phyloP scores from a whole-genome alignment of 371 early-diverging fungal species.

The Sporodiniella umbellata region DNA sequence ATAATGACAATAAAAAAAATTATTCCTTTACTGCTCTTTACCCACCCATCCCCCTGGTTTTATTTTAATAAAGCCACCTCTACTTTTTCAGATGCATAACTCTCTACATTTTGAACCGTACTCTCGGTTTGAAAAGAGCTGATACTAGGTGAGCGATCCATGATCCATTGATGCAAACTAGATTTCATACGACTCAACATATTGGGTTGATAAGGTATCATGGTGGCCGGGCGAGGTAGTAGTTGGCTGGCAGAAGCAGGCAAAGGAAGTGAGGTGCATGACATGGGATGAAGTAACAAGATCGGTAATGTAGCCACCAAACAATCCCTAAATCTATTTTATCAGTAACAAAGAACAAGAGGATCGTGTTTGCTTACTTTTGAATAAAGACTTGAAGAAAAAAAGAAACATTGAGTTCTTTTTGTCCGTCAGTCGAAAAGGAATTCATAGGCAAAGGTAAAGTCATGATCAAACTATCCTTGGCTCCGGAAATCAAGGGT shows the following conservation, averaged over 20 bases:
- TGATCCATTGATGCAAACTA: background rate
- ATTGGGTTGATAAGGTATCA: background rate
- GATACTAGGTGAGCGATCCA: background rate
- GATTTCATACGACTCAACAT: background rate
- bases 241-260: background rate
- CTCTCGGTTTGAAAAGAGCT: background rate
- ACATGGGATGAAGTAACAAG: background rate
- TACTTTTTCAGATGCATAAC: constrained; percentile 1
- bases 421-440: background rate
- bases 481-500: constrained; percentile 13
- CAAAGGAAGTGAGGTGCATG: background rate
- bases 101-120: constrained; percentile 9
- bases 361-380: background rate
- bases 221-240: background rate
- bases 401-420: background rate
- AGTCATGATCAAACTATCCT: constrained; percentile 19
- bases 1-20: background rate
- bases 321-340: background rate
- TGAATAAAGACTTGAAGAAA: background rate
- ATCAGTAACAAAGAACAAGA: background rate
- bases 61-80: background rate
- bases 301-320: background rate
- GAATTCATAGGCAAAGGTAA: constrained; percentile 28
- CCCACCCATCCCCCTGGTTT: no score
- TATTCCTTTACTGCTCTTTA: no score